These are phyloP conservation scores for Petasospora fabianii DNA, from an alignment of 1,139 yeast species.

Conservation along the genomic window DNA sequence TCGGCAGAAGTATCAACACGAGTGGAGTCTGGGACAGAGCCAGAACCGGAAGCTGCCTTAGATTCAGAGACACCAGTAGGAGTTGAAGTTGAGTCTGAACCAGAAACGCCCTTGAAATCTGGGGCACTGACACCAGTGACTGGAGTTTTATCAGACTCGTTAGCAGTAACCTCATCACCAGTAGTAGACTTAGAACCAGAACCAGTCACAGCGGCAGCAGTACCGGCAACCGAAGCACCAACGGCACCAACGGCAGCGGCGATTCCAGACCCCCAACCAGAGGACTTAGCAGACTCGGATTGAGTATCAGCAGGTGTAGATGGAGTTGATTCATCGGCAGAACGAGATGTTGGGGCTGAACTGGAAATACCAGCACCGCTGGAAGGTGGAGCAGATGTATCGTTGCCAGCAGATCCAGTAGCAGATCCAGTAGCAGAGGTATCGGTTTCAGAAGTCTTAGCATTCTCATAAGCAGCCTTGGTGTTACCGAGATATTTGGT, in stretches of 20 bases:
- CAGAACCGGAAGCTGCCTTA: conserved; percentile 2
- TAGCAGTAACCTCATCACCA: not conserved
- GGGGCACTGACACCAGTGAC: too few species aligned
- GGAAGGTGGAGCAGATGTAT: too few species aligned
- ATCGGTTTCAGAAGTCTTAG: too few species aligned
- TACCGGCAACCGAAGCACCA: not conserved
- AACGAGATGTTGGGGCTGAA: too few species aligned
- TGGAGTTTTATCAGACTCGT: not conserved
- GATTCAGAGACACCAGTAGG: not conserved
- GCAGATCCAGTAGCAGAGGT: conserved; percentile 7
- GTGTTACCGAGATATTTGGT: too few species aligned
- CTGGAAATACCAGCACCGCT: too few species aligned
- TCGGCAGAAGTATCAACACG: conserved; percentile 10
- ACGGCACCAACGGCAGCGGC: not conserved
- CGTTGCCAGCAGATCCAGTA: too few species aligned
- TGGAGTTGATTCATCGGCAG: conserved; percentile 1
- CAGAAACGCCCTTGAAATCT: too few species aligned
- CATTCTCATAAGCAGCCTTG: too few species aligned
- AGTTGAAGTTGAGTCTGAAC: not conserved
- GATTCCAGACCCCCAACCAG: not conserved
- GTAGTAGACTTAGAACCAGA: not conserved
- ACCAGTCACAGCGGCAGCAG: conserved; percentile 4
- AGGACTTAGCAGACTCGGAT: conserved; percentile 17
- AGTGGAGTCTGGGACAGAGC: conserved; percentile 14
- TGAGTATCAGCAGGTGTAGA: conserved; percentile 7